Evolutionary conservation across 805 yeast species (phyloP), one percentile per base, ranked within the genome.

Genomic region (Wickerhamiella australiensis): DNA sequence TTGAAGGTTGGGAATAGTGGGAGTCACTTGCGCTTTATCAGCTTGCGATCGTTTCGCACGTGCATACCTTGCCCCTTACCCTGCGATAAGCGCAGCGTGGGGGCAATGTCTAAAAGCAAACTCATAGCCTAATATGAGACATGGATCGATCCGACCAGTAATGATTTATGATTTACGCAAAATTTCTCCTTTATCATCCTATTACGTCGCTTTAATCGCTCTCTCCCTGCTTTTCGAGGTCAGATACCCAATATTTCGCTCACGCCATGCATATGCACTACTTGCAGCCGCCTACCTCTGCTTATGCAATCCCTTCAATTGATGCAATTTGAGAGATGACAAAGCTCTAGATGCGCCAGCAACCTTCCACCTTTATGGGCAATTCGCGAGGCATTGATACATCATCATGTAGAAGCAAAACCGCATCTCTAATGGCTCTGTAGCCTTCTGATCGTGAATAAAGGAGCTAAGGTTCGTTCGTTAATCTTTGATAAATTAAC

Each of bases 21-120:
- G 42, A 20, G 26, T 5, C 15, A 11, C 3, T 42, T 42, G 46
- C 46, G 36, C 37, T 27, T 42, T 31, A 29, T 42, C 46, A 27
- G 36, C 46, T 42, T 31, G 36, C 37, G 37, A 15, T 23, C 31
- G 44, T 41, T 41, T 41, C 44, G 44, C 44, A 41, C 44, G 44
- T 41, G 44, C 44, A 41, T 41, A 15, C 5, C 26, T 11, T 29
- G n/a, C 13, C 31, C 44, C 44, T 41, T 41, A 25, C 44, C 44
- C 44, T 41, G 31, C 44, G 29, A 33, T 33, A 33, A 33, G 38
- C 21, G 38, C 38, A 33, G 20, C 18, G 38, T 33, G 38, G 38
- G 20, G 38, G 7, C 7, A 5, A 15, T n/a, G n/a, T 25, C 38
- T 15, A 20, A 18, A 17, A 25, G 27, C 27, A 9, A 9, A 25